phyloP scores from a whole-genome alignment of 1,284 basidiomycete genomes.

The Cryptococcus maquisensis region DNA sequence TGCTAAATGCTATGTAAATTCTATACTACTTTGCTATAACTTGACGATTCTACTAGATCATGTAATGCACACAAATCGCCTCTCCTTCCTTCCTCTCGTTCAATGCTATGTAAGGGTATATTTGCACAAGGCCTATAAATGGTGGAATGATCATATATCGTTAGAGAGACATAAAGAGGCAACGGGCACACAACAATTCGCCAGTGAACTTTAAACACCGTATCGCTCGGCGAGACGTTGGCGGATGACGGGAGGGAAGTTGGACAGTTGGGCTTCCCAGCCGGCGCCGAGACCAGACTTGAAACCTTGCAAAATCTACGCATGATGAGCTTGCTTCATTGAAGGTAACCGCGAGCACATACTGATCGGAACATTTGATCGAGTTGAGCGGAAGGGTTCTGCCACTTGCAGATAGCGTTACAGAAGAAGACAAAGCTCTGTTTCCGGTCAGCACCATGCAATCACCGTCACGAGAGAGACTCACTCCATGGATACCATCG shows the following conservation, averaged over 20 bases:
- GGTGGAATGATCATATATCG: slow-evolving; percentile 1
- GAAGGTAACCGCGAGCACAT: slow-evolving; percentile 6
- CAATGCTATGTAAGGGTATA: slow-evolving; percentile 25
- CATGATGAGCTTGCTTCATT: not conserved
- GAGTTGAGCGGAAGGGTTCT: slow-evolving; percentile 77
- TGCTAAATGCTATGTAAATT: not conserved
- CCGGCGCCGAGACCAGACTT: slow-evolving; percentile 40
- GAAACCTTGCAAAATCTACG: slow-evolving; percentile 46
- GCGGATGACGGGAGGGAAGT: slow-evolving; percentile 44
- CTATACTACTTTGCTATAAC: not conserved
- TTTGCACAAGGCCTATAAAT: slow-evolving; percentile 16
- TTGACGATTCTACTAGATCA: too few species aligned
- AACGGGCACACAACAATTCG: not conserved
- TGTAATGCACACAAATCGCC: too few species aligned
- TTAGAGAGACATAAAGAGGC: not conserved
- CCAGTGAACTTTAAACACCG: slow-evolving; percentile 30
- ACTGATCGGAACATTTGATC: slow-evolving; percentile 79
- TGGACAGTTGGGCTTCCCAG: slow-evolving; percentile 37
- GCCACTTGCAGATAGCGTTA: slow-evolving; percentile 94
- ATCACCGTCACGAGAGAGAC: slow-evolving; percentile 24
- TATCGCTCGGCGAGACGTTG: slow-evolving; percentile 46
- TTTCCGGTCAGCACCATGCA: not conserved
- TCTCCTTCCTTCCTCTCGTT: too few species aligned
- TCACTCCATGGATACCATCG: slow-evolving; percentile 76
- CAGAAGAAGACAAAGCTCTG: slow-evolving; percentile 92